Evolutionary conservation across 2,329 filamentous ascomycete species (phyloP).

Genomic region (Fusarium pseudograminearum): DNA sequence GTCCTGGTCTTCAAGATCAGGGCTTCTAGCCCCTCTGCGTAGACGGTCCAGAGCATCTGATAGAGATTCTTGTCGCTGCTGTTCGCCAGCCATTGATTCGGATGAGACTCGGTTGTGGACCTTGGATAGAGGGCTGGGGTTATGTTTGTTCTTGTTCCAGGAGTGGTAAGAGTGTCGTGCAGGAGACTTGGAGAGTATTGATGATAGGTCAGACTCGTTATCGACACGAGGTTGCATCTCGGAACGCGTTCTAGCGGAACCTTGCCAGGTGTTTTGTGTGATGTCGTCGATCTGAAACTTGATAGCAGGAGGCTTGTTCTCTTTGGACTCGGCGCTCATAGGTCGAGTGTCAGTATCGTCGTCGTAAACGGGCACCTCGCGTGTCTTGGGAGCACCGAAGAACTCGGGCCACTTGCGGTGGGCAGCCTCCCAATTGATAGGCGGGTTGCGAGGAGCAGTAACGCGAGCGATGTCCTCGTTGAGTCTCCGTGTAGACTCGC

Average conservation of each 20-base stretch:
- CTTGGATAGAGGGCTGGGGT: slow-evolving; percentile 56
- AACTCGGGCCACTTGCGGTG: slow-evolving; percentile 67
- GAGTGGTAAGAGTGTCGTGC: slow-evolving; percentile 47
- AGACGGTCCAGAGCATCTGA: slow-evolving; percentile 53
- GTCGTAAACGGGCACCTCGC: slow-evolving; percentile 47
- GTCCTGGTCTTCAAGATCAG: slow-evolving; percentile 43
- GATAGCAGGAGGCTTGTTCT: slow-evolving; percentile 59
- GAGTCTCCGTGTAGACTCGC: slow-evolving; percentile 65
- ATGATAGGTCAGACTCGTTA: slow-evolving; percentile 64
- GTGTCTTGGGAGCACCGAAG: slow-evolving; percentile 56
- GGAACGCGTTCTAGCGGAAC: slow-evolving; percentile 57
- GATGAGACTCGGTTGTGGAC: slow-evolving; percentile 51
- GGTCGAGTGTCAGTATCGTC: slow-evolving; percentile 54
- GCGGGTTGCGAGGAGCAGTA: slow-evolving; percentile 55
- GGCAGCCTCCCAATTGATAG: slow-evolving; percentile 60
- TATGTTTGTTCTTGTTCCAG: slow-evolving; percentile 48
- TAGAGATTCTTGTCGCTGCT: slow-evolving; percentile 50
- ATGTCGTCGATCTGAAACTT: slow-evolving; percentile 58
- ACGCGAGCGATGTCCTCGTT: slow-evolving; percentile 62
- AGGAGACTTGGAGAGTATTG: slow-evolving; percentile 57
- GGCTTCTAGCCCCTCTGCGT: slow-evolving; percentile 53
- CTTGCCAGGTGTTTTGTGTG: slow-evolving; percentile 56
- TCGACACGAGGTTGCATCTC: slow-evolving; percentile 68
- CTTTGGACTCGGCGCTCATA: slow-evolving; percentile 56
- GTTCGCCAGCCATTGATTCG: slow-evolving; percentile 39